A percentile compares a stretch with the other conserved stretches of the same genome.
Evolutionary conservation across 2,329 filamentous ascomycete genomes (phyloP).

Genomic region (Aspergillus sp.): DNA sequence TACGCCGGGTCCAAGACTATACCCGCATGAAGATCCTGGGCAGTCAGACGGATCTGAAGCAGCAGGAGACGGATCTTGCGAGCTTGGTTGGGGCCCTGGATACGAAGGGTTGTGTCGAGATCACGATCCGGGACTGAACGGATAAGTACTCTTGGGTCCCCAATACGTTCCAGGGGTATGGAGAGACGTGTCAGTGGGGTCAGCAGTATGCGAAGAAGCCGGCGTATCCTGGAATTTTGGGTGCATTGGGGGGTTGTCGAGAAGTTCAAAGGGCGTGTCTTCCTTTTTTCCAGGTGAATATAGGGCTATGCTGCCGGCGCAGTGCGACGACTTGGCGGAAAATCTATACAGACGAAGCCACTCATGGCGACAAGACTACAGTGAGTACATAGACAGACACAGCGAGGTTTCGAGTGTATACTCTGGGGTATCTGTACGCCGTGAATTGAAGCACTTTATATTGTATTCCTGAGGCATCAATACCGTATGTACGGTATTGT

Average conservation of each 20-base stretch:
- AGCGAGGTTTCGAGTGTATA: neutral
- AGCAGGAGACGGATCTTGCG: slow-evolving; percentile 27
- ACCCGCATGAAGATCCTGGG: slow-evolving; percentile 31
- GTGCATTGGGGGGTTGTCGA: slow-evolving; percentile 14
- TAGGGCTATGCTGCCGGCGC: neutral
- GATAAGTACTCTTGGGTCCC: slow-evolving; percentile 43
- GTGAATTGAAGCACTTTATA: neutral
- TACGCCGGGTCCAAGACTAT: slow-evolving; percentile 28
- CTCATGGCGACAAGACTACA: no score
- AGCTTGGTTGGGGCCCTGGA: slow-evolving; percentile 24
- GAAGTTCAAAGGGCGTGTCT: neutral
- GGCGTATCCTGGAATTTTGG: slow-evolving; percentile 33
- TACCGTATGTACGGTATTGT: neutral
- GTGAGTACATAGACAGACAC: neutral
- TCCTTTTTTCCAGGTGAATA: neutral
- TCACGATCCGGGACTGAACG: slow-evolving; percentile 37
- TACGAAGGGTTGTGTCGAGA: slow-evolving; percentile 23
- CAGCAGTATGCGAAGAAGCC: slow-evolving; percentile 41
- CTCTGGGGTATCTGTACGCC: neutral
- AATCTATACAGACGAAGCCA: no score
- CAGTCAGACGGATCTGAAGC: slow-evolving; percentile 15
- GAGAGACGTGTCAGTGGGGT: slow-evolving; percentile 41
- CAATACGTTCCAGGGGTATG: slow-evolving; percentile 33
- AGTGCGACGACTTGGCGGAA: neutral
- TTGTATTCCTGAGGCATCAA: neutral